A percentile compares a stretch with the other conserved stretches of the same genome.
Evolutionary conservation across 306 rosid genomes (phyloP).

Genomic region (apple (Malus domestica)): DNA sequence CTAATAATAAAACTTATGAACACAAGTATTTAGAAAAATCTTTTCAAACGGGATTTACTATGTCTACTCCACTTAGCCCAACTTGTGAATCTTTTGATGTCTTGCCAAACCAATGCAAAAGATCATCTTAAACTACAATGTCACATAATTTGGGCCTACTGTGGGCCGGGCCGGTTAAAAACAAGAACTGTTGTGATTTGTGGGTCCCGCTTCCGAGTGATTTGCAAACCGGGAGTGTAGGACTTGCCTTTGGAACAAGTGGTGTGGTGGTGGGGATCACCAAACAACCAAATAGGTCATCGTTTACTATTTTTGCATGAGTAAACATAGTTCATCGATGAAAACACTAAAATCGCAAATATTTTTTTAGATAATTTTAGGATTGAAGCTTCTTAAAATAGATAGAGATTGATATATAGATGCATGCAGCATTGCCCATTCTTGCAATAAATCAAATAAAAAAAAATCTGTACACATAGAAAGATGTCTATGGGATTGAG

Average conservation of each 20-base stretch:
- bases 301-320: not conserved
- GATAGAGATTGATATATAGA: not conserved
- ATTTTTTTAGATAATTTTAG: not conserved
- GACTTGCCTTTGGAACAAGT: not conserved
- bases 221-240: not conserved
- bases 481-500: slow-evolving; percentile 9
- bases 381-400: not conserved
- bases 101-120: not conserved
- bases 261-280: not conserved
- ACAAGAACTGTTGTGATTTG: not conserved
- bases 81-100: not conserved
- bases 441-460: not conserved
- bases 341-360: not conserved
- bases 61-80: not conserved
- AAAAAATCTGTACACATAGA: not conserved
- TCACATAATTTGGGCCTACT: not conserved
- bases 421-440: not conserved
- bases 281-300: slow-evolving; percentile 1
- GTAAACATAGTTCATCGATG: not conserved
- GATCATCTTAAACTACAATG: not conserved
- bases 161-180: not conserved
- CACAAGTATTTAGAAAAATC: not conserved
- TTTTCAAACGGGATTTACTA: too few relatives aligned
- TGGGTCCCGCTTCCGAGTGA: not conserved
- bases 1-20: not conserved